These are phyloP conservation scores for Ceratocystis lukuohia DNA, from an alignment of 2,329 filamentous ascomycete genomes.

Conservation along the genomic window DNA sequence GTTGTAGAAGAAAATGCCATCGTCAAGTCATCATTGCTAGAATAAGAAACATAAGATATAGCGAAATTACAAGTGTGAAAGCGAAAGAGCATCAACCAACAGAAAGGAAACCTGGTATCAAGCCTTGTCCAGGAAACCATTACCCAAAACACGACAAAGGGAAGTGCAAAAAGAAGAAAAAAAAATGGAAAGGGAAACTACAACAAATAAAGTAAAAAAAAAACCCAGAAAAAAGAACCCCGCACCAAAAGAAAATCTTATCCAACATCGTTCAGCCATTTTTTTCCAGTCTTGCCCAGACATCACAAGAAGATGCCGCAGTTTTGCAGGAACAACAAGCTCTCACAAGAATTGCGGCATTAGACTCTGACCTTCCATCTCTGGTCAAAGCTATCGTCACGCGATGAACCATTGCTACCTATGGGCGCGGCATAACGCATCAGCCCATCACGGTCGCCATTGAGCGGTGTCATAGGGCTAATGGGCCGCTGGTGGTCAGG, in stretches of 20 bases:
- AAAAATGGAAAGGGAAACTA: background rate
- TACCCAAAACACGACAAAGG: background rate
- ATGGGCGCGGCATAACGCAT: constrained; percentile 29
- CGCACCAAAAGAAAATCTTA: background rate
- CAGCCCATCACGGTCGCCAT: constrained; percentile 26
- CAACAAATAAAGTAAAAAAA: background rate
- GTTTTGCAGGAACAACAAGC: background rate
- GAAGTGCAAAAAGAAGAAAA: background rate
- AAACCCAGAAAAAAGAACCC: background rate
- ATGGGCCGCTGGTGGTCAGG: constrained; percentile 20
- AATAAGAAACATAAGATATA: background rate
- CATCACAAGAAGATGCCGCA: background rate
- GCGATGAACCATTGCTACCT: constrained; percentile 11
- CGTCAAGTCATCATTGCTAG: constrained; percentile 7
- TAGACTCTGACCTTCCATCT: background rate
- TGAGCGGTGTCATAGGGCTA: constrained; percentile 21
- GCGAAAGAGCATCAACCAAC: background rate
- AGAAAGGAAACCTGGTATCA: constrained; percentile 8
- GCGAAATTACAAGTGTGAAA: constrained; percentile 1
- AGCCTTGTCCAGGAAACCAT: background rate
- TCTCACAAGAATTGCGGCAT: background rate
- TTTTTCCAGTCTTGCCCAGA: background rate
- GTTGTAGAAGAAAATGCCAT: background rate
- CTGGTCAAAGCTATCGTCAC: background rate
- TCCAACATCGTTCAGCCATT: background rate